These are phyloP conservation scores for Penicillium coprophilum DNA, from an alignment of 495 filamentous ascomycete genomes.

Conservation along the genomic window DNA sequence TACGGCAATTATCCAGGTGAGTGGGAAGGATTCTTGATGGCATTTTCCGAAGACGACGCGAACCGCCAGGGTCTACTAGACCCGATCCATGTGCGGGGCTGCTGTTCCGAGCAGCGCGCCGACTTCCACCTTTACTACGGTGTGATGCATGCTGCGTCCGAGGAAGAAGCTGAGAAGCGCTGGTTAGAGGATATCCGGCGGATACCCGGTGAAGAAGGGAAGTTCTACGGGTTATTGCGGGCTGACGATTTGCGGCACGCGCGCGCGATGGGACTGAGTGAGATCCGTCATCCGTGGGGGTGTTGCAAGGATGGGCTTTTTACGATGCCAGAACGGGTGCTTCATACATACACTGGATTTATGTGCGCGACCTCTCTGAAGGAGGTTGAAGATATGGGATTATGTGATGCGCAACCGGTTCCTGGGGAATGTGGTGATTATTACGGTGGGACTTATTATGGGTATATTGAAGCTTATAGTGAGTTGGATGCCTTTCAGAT, in stretches of 20 bases:
- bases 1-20: neutral
- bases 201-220: neutral
- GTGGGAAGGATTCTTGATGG: slow-evolving; percentile 2
- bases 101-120: neutral
- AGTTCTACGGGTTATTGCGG: slow-evolving; percentile 4
- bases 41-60: neutral
- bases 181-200: slow-evolving; percentile 3
- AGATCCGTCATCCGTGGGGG: slow-evolving; percentile 2
- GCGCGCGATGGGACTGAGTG: neutral
- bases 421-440: neutral
- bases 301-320: slow-evolving; percentile 1
- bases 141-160: neutral
- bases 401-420: neutral
- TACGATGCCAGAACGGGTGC: neutral
- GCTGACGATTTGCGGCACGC: neutral
- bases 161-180: neutral
- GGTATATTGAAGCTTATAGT: neutral
- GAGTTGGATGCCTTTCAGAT: slow-evolving; percentile 1
- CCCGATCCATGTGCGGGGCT: neutral
- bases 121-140: slow-evolving; percentile 5
- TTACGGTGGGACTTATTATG: neutral
- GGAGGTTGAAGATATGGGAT: neutral
- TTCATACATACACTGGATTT: neutral
- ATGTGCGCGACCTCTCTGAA: neutral
- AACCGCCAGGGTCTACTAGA: neutral